Conservation (phyloP, 371 early-diverging fungal species). For the Lichtheimia hyalospora region DNA sequence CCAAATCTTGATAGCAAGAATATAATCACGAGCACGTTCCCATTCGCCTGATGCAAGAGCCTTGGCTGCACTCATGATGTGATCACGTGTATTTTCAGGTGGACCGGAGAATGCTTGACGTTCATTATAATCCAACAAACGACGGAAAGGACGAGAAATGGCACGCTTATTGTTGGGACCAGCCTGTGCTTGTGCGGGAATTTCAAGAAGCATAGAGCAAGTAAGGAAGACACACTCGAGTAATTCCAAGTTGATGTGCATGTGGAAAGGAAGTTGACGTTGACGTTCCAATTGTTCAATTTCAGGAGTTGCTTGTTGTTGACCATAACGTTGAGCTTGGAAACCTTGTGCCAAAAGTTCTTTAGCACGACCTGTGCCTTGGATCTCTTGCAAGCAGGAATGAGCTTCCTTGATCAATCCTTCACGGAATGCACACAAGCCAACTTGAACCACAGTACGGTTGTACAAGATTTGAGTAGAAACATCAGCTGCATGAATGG, state of each 20-base stretch:
- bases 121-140: slow-evolving; percentile 92
- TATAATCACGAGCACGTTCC: slow-evolving; percentile 82
- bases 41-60: slow-evolving; percentile 92
- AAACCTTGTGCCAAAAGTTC: slow-evolving; percentile 95
- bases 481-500: slow-evolving; percentile 87
- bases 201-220: slow-evolving; percentile 94
- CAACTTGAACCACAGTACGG: slow-evolving; percentile 94
- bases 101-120: slow-evolving; percentile 95
- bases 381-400: slow-evolving; percentile 87
- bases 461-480: slow-evolving; percentile 95
- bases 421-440: slow-evolving; percentile 94
- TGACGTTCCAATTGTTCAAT: slow-evolving; percentile 90
- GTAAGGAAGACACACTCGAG: slow-evolving; percentile 96
- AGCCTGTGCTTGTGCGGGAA: slow-evolving; percentile 92
- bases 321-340: slow-evolving; percentile 70
- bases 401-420: slow-evolving; percentile 91
- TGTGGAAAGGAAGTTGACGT: slow-evolving; percentile 97
- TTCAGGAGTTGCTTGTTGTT: slow-evolving; percentile 69
- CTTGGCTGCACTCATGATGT: slow-evolving; percentile 96
- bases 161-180: slow-evolving; percentile 78
- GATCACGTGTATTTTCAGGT: slow-evolving; percentile 96
- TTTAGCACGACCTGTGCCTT: slow-evolving; percentile 84
- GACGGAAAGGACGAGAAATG: slow-evolving; percentile 90
- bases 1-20: slow-evolving; percentile 95
- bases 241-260: slow-evolving; percentile 98